A percentile compares a stretch with the other conserved stretches of the same genome.
phyloP scores from a whole-genome alignment of 2,329 filamentous ascomycete genomes.

The Fonsecaea erecta region DNA sequence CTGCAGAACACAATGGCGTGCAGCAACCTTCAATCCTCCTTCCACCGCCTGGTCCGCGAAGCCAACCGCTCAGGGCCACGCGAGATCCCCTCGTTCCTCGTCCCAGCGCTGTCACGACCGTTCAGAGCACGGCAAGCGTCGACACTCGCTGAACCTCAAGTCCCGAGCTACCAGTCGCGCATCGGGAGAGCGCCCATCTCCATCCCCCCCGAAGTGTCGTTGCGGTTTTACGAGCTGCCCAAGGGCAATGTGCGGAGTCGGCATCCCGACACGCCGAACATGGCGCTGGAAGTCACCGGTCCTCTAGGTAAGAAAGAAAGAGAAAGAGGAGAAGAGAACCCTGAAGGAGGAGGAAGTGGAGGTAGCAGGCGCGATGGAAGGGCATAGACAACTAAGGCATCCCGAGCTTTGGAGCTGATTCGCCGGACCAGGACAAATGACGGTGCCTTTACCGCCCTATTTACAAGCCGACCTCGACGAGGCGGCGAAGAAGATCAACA shows the following conservation, averaged over 20 bases:
- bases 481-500: constrained; percentile 64
- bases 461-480: constrained; percentile 72
- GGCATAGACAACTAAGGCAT: constrained; percentile 4
- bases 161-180: constrained; percentile 68
- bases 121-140: constrained; percentile 38
- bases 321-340: too few species aligned
- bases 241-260: constrained; percentile 63
- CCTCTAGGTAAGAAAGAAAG: constrained; percentile 67
- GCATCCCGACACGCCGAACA: constrained; percentile 66
- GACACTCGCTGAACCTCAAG: constrained; percentile 68
- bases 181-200: constrained; percentile 81
- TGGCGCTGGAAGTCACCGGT: constrained; percentile 72
- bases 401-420: constrained; percentile 26
- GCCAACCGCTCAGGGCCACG: constrained; percentile 49
- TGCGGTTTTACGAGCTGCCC: constrained; percentile 69
- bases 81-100: constrained; percentile 72
- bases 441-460: constrained; percentile 78
- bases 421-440: constrained; percentile 66
- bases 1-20: constrained; percentile 61
- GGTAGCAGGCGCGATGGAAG: constrained; percentile 16
- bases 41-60: constrained; percentile 60
- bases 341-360: too few species aligned
- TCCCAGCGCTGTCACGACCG: constrained; percentile 64
- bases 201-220: constrained; percentile 80
- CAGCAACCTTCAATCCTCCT: constrained; percentile 64